Conservation (phyloP, 1,284 basidiomycete genomes). For the Ustilago loliicola region DNA sequence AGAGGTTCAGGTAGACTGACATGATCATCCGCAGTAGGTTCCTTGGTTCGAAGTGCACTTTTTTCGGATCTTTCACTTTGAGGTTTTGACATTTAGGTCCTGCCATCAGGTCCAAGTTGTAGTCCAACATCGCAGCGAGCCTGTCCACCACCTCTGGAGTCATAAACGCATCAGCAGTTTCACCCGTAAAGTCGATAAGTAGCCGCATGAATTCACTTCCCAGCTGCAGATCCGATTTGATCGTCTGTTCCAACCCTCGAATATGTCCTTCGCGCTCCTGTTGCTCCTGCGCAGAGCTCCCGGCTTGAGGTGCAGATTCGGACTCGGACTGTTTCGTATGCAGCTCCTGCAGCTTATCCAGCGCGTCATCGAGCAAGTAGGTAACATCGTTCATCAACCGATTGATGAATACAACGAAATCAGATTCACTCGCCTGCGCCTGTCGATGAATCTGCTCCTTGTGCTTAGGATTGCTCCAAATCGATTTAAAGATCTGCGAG, state of each 20-base stretch:
- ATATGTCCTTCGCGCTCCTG: conserved; percentile 87
- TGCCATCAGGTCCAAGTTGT: conserved; percentile 89
- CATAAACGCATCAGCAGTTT: conserved; percentile 93
- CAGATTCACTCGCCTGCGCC: conserved; percentile 46
- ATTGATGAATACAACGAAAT: conserved; percentile 88
- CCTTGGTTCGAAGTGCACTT: conserved; percentile 89
- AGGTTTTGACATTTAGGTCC: conserved; percentile 86
- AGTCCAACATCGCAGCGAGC: conserved; percentile 95
- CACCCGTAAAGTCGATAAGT: conserved; percentile 90
- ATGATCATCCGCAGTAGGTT: conserved; percentile 87
- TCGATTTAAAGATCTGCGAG: conserved; percentile 65
- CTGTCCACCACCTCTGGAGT: conserved; percentile 95
- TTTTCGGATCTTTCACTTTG: conserved; percentile 86
- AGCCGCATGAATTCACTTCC: conserved; percentile 89
- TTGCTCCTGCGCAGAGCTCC: conserved; percentile 78
- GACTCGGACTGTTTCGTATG: conserved; percentile 86
- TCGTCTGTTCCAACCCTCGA: conserved; percentile 83
- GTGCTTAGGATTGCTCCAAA: conserved; percentile 67
- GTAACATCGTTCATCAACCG: conserved; percentile 99
- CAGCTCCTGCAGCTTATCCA: conserved; percentile 89
- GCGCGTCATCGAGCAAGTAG: conserved; percentile 95
- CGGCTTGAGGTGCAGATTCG: conserved; percentile 72
- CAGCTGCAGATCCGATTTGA: conserved; percentile 86
- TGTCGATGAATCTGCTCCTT: conserved; percentile 62
- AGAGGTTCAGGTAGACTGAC: conserved; percentile 91